phyloP scores from a whole-genome alignment of 2,329 filamentous ascomycete genomes.

The Ilyonectria robusta region DNA sequence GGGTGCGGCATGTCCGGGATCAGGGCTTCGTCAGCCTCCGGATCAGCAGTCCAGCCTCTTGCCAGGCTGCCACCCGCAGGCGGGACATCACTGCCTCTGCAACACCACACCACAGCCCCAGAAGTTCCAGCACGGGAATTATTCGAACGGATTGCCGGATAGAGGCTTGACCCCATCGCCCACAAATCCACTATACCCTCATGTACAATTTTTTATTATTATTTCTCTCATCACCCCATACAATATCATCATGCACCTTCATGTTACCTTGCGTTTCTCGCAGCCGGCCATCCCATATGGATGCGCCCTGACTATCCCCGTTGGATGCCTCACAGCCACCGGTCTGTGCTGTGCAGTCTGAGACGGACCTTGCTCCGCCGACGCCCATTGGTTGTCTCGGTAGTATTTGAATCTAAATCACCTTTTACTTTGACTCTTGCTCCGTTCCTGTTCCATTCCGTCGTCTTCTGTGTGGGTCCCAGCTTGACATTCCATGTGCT shows the following conservation, averaged over 20 bases:
- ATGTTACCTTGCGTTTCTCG: conserved; percentile 15
- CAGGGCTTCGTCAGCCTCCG: conserved; percentile 44
- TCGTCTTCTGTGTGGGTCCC: background rate
- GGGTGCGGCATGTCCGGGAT: conserved; percentile 40
- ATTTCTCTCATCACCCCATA: conserved; percentile 24
- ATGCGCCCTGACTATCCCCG: conserved; percentile 35
- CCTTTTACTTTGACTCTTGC: background rate
- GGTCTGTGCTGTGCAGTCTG: conserved; percentile 39
- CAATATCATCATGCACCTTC: conserved; percentile 27
- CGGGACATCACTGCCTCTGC: conserved; percentile 35
- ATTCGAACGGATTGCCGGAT: background rate
- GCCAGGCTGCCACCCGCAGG: conserved; percentile 26
- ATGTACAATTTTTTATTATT: conserved; percentile 23
- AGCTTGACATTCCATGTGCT: background rate
- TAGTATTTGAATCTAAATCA: conserved; percentile 11
- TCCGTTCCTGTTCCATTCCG: background rate
- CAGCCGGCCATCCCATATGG: conserved; percentile 22
- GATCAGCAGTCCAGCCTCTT: conserved; percentile 41
- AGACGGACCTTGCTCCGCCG: conserved; percentile 9
- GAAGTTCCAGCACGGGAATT: conserved; percentile 5
- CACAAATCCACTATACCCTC: conserved; percentile 13
- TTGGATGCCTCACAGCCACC: conserved; percentile 30
- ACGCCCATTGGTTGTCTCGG: conserved; percentile 19
- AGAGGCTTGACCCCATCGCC: conserved; percentile 5
- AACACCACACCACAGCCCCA: conserved; percentile 16